A percentile compares a stretch with the other conserved stretches of the same genome.
Evolutionary conservation across 768 basidiomycete genomes (phyloP).

Genomic region (Leccinum broughii): DNA sequence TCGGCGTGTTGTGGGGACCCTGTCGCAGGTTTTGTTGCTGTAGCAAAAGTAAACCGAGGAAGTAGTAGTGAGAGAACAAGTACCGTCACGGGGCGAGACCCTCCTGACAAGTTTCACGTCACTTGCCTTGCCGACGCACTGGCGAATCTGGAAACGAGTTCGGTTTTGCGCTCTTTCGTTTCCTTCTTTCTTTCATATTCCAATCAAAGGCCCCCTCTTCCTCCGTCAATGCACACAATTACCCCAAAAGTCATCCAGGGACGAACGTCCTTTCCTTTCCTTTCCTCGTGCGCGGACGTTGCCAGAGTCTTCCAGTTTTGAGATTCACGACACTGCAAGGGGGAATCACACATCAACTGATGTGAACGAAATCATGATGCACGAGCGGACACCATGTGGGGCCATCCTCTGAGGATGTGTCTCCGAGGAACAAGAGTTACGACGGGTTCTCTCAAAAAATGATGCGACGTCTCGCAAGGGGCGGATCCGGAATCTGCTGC

Average conservation of each 20-base stretch:
- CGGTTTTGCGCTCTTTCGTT: not conserved
- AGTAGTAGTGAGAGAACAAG: not conserved
- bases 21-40: constrained; percentile 6
- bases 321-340: constrained; percentile 5
- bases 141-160: not conserved
- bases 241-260: constrained; percentile 9
- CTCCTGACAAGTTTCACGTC: constrained; percentile 24
- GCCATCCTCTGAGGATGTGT: not conserved
- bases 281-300: not conserved
- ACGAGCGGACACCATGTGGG: not conserved
- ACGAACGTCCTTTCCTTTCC: constrained; percentile 10
- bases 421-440: constrained; percentile 19
- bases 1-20: constrained; percentile 15
- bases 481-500: not conserved
- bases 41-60: not conserved
- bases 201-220: not conserved
- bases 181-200: constrained; percentile 4
- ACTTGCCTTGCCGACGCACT: constrained; percentile 17
- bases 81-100: constrained; percentile 4
- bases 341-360: not conserved
- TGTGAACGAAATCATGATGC: constrained; percentile 7
- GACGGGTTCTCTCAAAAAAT: not conserved
- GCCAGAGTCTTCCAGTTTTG: constrained; percentile 4
- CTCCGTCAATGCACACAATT: not conserved
- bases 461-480: not conserved